phyloP scores from a whole-genome alignment of 768 basidiomycete species.

The Suillus lakei region DNA sequence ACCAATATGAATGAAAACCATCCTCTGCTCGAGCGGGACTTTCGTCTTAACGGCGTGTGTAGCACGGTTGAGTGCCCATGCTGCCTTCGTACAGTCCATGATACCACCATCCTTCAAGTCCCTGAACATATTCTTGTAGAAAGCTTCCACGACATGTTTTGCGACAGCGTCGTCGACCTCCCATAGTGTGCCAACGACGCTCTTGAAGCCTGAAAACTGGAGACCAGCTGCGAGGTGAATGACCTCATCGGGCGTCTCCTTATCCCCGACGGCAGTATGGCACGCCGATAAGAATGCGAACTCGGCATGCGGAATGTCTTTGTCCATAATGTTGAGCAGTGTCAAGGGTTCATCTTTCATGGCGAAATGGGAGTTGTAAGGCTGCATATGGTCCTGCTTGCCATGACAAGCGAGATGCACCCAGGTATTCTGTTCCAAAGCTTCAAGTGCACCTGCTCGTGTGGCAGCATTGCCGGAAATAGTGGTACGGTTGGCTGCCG shows the following conservation, averaged over 20 bases:
- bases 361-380: slow-evolving; percentile 14
- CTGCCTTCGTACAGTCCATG: slow-evolving; percentile 11
- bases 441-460: neutral
- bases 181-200: slow-evolving; percentile 31
- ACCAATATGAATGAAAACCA: too few species aligned
- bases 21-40: too few species aligned
- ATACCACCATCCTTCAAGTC: slow-evolving; percentile 1
- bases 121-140: neutral
- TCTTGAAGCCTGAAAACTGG: slow-evolving; percentile 24
- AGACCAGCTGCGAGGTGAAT: slow-evolving; percentile 28
- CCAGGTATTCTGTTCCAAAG: slow-evolving; percentile 12
- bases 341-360: neutral
- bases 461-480: slow-evolving; percentile 1
- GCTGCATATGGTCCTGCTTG: slow-evolving; percentile 6
- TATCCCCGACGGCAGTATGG: slow-evolving; percentile 26
- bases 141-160: neutral
- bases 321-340: slow-evolving; percentile 10
- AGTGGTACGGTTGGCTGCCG: neutral
- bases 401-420: slow-evolving; percentile 28
- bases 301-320: neutral
- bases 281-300: slow-evolving; percentile 27
- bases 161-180: slow-evolving; percentile 10
- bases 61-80: slow-evolving; percentile 5
- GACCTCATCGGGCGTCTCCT: slow-evolving; percentile 19
- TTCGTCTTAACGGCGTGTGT: neutral